Conservation (phyloP, 73 alveolate species). For the Breviolum minutum region DNA sequence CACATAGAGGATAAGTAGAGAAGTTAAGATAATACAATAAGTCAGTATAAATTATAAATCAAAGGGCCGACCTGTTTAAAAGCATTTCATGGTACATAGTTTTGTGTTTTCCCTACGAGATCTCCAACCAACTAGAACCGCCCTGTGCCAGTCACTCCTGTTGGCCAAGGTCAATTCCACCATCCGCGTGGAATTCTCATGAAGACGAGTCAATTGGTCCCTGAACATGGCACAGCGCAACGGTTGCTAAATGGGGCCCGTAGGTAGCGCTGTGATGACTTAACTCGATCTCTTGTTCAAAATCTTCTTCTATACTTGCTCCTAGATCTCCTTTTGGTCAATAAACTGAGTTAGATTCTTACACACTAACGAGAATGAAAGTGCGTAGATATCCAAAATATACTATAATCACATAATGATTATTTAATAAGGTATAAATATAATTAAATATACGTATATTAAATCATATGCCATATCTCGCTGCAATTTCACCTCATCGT, state of each 20-base stretch:
- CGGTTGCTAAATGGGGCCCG: not conserved
- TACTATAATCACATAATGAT: not conserved
- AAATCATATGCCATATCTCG: not conserved
- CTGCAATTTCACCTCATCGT: not conserved
- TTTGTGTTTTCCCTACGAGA: no score
- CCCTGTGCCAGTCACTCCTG: not conserved
- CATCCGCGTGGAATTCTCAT: conserved; percentile 77
- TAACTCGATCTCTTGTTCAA: not conserved
- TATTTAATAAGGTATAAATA: not conserved
- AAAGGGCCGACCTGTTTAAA: not conserved
- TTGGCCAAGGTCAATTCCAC: conserved; percentile 53
- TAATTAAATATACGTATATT: not conserved
- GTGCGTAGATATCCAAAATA: no score
- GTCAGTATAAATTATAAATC: not conserved
- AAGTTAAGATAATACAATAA: no score
- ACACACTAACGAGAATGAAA: no score
- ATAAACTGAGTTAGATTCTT: no score
- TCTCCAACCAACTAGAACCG: no score
- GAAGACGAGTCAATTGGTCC: conserved; percentile 79
- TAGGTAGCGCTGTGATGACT: not conserved
- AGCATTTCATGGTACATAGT: not conserved
- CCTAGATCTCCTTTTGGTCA: no score
- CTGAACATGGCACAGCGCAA: not conserved
- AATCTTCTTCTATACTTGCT: no score
- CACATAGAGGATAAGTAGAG: no score